phyloP scores from a whole-genome alignment of 441 rosid species.

The Mallotus japonicus region DNA sequence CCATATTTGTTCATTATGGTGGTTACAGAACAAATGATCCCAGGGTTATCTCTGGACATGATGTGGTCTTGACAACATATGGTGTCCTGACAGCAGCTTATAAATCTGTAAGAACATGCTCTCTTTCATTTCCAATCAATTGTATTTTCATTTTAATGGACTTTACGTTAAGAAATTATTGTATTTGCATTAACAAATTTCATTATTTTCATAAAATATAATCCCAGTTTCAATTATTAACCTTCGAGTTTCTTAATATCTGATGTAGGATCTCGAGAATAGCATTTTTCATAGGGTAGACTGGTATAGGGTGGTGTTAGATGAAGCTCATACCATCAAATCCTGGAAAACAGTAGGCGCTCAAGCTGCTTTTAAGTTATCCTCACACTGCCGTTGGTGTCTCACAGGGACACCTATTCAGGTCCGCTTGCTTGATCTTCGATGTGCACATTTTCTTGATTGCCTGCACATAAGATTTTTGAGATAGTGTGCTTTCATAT shows the following conservation, averaged over 20 bases:
- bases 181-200: too few relatives aligned
- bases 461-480: background rate
- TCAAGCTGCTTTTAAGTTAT: constrained; percentile 48
- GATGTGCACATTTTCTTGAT: background rate
- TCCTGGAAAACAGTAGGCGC: constrained; percentile 52
- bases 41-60: constrained; percentile 43
- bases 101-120: constrained; percentile 44
- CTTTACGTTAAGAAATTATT: background rate
- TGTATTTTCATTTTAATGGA: background rate
- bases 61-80: constrained; percentile 72
- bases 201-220: background rate
- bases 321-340: constrained; percentile 75
- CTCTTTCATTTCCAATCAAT: constrained; percentile 5
- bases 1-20: constrained; percentile 62
- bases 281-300: constrained; percentile 59
- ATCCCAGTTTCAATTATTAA: constrained; percentile 1
- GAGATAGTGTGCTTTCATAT: background rate
- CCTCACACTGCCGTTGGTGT: constrained; percentile 70
- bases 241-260: background rate
- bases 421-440: constrained; percentile 28
- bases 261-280: constrained; percentile 38
- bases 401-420: constrained; percentile 74
- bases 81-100: constrained; percentile 59
- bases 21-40: constrained; percentile 56
- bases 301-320: constrained; percentile 65